Conservation (phyloP, 371 early-diverging fungal species). For the Gilbertella persicaria region DNA sequence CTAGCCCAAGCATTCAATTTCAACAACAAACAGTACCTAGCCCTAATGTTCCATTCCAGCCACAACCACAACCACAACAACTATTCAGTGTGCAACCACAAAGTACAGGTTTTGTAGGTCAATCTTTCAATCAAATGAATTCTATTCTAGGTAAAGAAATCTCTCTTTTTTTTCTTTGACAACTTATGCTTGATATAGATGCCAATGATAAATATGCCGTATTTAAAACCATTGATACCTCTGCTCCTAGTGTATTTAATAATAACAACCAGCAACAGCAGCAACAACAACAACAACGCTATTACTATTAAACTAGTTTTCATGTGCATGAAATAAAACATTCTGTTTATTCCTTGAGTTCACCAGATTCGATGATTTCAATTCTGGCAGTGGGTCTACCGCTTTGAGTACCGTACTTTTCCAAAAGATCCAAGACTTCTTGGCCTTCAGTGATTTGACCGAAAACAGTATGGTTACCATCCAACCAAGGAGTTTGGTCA, state of each 20-base stretch:
- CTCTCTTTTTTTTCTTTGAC: background rate
- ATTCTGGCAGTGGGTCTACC: conserved; percentile 71
- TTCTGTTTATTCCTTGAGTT: conserved; percentile 59
- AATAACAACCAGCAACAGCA: conserved; percentile 22
- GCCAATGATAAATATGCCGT: conserved; percentile 47
- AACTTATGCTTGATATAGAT: conserved; percentile 4
- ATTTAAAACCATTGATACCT: conserved; percentile 37
- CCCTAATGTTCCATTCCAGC: background rate
- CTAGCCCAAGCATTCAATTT: no score
- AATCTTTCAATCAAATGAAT: background rate
- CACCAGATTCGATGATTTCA: conserved; percentile 81
- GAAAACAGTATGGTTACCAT: conserved; percentile 86
- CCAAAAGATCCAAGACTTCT: conserved; percentile 82
- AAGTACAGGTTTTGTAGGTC: conserved; percentile 18
- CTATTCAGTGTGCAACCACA: conserved; percentile 23
- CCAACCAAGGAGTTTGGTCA: conserved; percentile 79
- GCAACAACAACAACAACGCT: conserved; percentile 7
- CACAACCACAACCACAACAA: conserved; percentile 18
- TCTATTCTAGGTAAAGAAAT: background rate
- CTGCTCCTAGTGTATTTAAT: conserved; percentile 41
- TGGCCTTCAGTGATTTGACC: conserved; percentile 86
- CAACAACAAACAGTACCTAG: background rate
- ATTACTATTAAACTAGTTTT: no score
- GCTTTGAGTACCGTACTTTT: conserved; percentile 66
- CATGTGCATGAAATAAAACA: conserved; percentile 2